Evolutionary conservation across 2,329 filamentous ascomycete species (phyloP), one percentile per base, ranked within the genome.

Genomic region (Aspergillaceae sp.): DNA sequence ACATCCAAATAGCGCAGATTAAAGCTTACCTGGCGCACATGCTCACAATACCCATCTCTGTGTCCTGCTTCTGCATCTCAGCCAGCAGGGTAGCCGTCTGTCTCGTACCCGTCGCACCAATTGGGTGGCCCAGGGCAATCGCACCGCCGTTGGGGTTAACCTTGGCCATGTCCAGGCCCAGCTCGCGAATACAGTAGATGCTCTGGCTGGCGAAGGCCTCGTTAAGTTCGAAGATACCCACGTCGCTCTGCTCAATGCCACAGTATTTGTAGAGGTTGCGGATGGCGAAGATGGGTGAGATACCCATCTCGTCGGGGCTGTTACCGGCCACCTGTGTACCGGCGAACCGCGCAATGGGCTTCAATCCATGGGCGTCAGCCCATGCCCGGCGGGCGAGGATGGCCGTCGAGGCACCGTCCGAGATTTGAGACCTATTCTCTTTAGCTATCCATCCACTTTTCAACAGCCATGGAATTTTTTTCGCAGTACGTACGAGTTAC

Each of bases 181-280:
- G 52, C 69, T 92, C 78, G 57, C 87, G 77, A 47, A 84, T 73
- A 70, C 87, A 92, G 77, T 95, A 94, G 40, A 95, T 87, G 4
- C 86, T 88, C 89, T 96, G 95, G 50, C 85, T 91, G 8, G 89
- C 90, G 62, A 97, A 97, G 1, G 91, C 90, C 76, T 97, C 90
- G 73, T 97, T 97, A 62, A 97, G 68, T 76, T 96, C 90, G 55
- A 94, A 74, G n/a, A 96, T 76, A 61, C 96, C 90, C 49, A 91
- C 77, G 58, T 96, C 90, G 52, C 83, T 79, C 33, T 94, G 71
- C 9, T 78, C 79, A 49, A 97, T 70, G 66, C 83, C 80, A 73
- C 82, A 79, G 70, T 90, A 83, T 58, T 71, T 70, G 41, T 95
- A 79, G 19, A 96, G 79, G 77, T 95, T 95, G 47, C 76, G 77